Base-by-base conservation (phyloP, 169 alveolate genomes). In the Eimeria praecox region DNA sequence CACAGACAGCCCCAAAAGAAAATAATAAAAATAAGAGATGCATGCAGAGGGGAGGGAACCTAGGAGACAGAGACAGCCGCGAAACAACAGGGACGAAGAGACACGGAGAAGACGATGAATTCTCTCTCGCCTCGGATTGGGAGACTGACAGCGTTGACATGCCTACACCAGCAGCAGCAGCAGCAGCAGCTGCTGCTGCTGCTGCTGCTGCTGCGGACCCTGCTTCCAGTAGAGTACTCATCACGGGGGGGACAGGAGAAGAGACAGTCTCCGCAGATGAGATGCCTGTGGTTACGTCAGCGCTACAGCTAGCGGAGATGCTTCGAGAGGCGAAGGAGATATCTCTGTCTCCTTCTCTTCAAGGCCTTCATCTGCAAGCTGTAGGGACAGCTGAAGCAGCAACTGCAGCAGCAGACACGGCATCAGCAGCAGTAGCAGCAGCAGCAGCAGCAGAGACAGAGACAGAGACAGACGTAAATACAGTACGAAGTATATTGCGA, bases 101-200 rank as follows among this genome's bases (percentile, higher is more conserved):
- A 78, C 77, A 5, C 16, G 42, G 77, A 4, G 92, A 85, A 30
- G 92, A 85, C 49, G 92, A 85, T 44, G 92, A 80, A 40, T 52
- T 85, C 42, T 85, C 92, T 9, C 54, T 56, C 33, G 78, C 78
- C 35, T 85, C 92, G 6, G 92, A 85, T 38, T 49, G 90, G 62
- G 90, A 49, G 30, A 10, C 66, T 3, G 90, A 80, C 69, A 30
- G 90, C 62, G 69, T 71, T 14, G 90, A 46, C 18, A 33, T 71
- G 49, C 33, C 90, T 2, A 71, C 38, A 6, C 59, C 86, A 40
- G 46, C 62, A 27, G 88, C 42, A 44, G 88, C 64, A 77, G 88
- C 88, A 42, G 42, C 54, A 38, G 86, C 56, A 14, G 86, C 42
- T 4, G 35, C 78, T 27, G 49, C 82, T 35, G 82, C 82, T 35